These are phyloP conservation scores for Elasticomyces elasticus DNA, from an alignment of 495 filamentous ascomycete genomes.

Conservation along the genomic window DNA sequence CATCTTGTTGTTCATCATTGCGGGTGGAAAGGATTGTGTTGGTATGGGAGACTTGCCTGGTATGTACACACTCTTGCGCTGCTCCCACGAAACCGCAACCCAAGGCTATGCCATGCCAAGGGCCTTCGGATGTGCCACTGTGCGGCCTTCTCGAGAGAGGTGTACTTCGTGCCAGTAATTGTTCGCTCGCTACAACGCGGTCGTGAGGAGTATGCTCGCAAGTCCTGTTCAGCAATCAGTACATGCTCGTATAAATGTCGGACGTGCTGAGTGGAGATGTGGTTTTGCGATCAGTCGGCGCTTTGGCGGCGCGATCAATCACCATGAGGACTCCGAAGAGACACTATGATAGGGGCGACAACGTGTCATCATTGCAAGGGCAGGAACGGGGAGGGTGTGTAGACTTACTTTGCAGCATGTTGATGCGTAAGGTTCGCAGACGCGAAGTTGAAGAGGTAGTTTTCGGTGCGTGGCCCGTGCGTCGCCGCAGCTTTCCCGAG, in stretches of 20 bases:
- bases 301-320: constrained; percentile 89
- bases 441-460: background rate
- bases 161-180: no score
- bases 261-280: background rate
- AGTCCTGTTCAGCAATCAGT: constrained; percentile 13
- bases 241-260: background rate
- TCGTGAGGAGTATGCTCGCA: no score
- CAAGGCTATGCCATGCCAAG: no score
- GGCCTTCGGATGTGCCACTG: no score
- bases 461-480: background rate
- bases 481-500: background rate
- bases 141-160: no score
- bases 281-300: constrained; percentile 40
- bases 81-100: no score
- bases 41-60: background rate
- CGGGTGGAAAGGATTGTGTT: background rate
- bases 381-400: background rate
- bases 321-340: constrained; percentile 44
- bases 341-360: constrained; percentile 24
- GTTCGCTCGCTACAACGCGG: no score
- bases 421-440: background rate
- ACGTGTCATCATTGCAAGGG: constrained; percentile 18
- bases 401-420: background rate
- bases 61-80: no score
- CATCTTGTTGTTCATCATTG: constrained; percentile 46